Evolutionary conservation across 805 yeast species (phyloP), one percentile per base, ranked within the genome.

Genomic region (Millerozyma miso): DNA sequence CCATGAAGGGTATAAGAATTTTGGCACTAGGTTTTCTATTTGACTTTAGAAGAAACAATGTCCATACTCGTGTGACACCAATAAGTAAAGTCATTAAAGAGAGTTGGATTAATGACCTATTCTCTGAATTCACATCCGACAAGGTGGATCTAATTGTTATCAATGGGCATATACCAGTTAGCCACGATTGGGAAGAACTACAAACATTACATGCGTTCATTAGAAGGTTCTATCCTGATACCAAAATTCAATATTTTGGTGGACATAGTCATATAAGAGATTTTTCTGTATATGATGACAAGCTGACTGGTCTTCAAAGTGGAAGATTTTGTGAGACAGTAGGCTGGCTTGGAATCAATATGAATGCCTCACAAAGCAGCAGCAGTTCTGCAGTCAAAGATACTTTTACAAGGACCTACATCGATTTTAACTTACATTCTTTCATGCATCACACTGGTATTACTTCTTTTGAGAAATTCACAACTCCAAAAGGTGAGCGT

Each of bases 211-310:
- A 81, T 49, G 35, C 55, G 0, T 61, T 59, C 4, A 61, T 91
- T 19, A 75, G 97, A 46, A 45, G 58, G 19, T 65, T 62, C 19
- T 85, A 77, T 53, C 91, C 95, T 4, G 58, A 71, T 23, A 72
- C 75, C 0, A 68, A 80, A 0, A 85, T 91, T 41, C 96, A 88
- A 59, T 87, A 85, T 53, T 83, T 91, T 62, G 98, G 97, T 1
- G 98, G 97, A 1, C 98, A 91, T 63, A 81, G 95, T 20, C 98
- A 91, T 58, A 80, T 91, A 13, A 71, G 98, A 47, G 98, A 91
- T 61, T 91, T 84, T 60, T 74, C 79, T 5, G 67, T 78, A 3
- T 69, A 81, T 39, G 98, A 91, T 55, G 64, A 69, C 1, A 67
- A 65, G 38, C 76, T 90, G 18, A 80, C 86, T 0, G 97, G 83